Percentiles rank a stretch among this genome's conserved stretches.
Conservation (phyloP, 2,329 filamentous ascomycete species). For the Cladophialophora exuberans region DNA sequence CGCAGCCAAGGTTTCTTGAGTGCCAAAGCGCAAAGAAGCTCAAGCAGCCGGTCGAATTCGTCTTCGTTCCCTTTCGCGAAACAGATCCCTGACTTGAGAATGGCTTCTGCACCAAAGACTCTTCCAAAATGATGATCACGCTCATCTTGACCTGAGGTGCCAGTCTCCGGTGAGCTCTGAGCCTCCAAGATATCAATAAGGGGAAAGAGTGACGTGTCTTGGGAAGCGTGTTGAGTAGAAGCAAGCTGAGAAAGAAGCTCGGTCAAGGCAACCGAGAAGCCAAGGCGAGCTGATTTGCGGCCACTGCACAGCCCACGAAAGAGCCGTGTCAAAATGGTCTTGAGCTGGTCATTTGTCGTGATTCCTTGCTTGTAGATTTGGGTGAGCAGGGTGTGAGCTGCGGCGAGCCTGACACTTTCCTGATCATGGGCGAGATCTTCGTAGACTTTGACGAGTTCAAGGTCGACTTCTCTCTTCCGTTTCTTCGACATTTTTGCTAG, state of each 20-base stretch:
- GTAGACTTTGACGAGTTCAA: conserved; percentile 53
- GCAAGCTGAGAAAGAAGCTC: conserved; percentile 77
- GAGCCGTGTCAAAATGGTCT: conserved; percentile 60
- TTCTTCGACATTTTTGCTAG: conserved; percentile 34
- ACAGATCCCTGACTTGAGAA: conserved; percentile 77
- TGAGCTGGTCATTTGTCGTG: conserved; percentile 45
- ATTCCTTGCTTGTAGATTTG: conserved; percentile 48
- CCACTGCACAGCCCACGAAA: conserved; percentile 89
- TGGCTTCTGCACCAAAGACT: conserved; percentile 83
- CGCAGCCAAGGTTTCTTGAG: conserved; percentile 86
- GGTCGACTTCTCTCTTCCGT: conserved; percentile 40
- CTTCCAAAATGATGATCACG: conserved; percentile 83
- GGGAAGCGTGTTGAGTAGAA: conserved; percentile 40
- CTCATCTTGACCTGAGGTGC: conserved; percentile 71
- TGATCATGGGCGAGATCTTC: conserved; percentile 53
- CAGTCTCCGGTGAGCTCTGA: conserved; percentile 56
- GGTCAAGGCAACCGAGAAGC: conserved; percentile 85
- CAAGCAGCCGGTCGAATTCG: conserved; percentile 64
- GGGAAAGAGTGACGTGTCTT: conserved; percentile 37
- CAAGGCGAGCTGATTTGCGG: conserved; percentile 82
- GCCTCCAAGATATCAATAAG: conserved; percentile 56
- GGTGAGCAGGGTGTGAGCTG: conserved; percentile 47
- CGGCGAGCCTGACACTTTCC: conserved; percentile 50
- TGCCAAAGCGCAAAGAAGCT: conserved; percentile 72
- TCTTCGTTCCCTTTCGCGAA: conserved; percentile 59